Conservation (phyloP, 768 basidiomycete genomes). For the Rhodotorula toruloides region DNA sequence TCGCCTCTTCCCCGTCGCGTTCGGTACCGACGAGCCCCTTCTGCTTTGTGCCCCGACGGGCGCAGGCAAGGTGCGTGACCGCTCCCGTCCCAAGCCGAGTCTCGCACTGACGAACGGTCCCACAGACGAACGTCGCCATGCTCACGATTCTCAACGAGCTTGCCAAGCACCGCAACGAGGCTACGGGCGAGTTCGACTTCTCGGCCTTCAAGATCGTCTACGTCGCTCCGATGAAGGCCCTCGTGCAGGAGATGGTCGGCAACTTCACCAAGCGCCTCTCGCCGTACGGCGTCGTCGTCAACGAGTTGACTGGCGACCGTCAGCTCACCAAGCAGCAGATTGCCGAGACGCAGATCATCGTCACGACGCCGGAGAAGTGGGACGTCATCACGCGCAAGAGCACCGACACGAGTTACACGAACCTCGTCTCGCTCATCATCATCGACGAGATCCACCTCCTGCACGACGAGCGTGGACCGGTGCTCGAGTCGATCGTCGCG, state of each 20-base stretch:
- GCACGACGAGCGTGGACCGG: conserved; percentile 96
- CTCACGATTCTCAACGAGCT: conserved; percentile 88
- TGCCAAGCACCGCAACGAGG: conserved; percentile 75
- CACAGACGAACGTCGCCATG: conserved; percentile 94
- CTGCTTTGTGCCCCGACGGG: conserved; percentile 96
- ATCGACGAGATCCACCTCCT: conserved; percentile 97
- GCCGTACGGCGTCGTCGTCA: conserved; percentile 71
- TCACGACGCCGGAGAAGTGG: conserved; percentile 99
- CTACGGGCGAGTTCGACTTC: conserved; percentile 72
- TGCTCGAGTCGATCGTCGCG: conserved; percentile 83
- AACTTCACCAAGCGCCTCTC: conserved; percentile 76
- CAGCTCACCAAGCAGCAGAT: conserved; percentile 99
- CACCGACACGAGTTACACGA: conserved; percentile 93
- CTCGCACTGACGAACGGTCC: neutral
- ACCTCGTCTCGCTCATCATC: conserved; percentile 90
- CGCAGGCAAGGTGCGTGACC: conserved; percentile 77
- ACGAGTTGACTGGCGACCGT: conserved; percentile 92
- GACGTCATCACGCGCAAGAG: conserved; percentile 98
- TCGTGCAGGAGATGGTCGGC: conserved; percentile 98
- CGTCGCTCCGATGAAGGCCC: conserved; percentile 97
- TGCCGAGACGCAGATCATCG: conserved; percentile 92
- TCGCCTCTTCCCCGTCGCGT: conserved; percentile 85
- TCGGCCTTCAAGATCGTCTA: conserved; percentile 95
- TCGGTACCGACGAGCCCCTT: conserved; percentile 89
- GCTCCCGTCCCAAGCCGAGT: neutral